Percentiles rank a stretch among this genome's conserved stretches.
phyloP scores from a whole-genome alignment of 176 grass and related monocot species.

The Sorghum bicolor region DNA sequence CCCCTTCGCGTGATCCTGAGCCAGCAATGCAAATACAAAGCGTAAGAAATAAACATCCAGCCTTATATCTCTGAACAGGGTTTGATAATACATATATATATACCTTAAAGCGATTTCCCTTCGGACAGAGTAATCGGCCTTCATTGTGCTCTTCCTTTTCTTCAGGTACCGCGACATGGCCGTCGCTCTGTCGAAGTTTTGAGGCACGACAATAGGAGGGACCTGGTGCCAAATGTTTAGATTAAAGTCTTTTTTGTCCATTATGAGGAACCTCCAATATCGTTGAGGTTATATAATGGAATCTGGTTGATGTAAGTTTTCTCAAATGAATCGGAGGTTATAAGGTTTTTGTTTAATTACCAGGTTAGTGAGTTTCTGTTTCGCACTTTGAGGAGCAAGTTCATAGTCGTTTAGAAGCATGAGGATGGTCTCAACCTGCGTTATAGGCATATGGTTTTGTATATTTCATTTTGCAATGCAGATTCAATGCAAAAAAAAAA shows the following conservation, averaged over 20 bases:
- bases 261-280: no score
- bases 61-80: background rate
- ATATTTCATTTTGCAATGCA: background rate
- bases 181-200: constrained; percentile 24
- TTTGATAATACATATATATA: background rate
- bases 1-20: constrained; percentile 41
- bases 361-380: constrained; percentile 5
- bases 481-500: background rate
- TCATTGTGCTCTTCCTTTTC: constrained; percentile 36
- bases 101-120: background rate
- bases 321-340: background rate
- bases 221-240: background rate
- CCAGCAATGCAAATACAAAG: background rate
- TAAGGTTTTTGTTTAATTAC: background rate
- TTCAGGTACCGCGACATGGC: constrained; percentile 32
- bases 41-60: background rate
- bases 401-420: constrained; percentile 28
- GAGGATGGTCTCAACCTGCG: constrained; percentile 48
- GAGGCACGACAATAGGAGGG: constrained; percentile 4
- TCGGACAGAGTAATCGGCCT: constrained; percentile 34
- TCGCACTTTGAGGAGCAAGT: background rate
- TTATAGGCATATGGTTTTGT: background rate
- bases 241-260: no score
- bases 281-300: no score
- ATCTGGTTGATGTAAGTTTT: background rate